Evolutionary conservation across 768 basidiomycete species (phyloP).

Genomic region (Tricholoma hemisulphureum): DNA sequence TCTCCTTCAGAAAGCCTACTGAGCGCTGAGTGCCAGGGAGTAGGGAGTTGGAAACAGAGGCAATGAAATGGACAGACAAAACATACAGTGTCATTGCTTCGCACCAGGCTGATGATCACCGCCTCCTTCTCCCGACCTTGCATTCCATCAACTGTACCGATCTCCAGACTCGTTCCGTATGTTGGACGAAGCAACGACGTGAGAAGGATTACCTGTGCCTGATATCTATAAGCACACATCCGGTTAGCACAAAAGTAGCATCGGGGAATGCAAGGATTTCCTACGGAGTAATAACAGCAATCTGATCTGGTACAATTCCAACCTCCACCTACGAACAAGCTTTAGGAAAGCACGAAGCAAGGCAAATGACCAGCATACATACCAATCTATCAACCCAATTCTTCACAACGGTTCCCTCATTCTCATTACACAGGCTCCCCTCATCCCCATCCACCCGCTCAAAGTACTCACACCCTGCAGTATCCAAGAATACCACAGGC

Average conservation of each 20-base stretch:
- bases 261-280: conserved; percentile 16
- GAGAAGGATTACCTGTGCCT: conserved; percentile 88
- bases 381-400: conserved; percentile 83
- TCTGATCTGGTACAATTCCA: conserved; percentile 66
- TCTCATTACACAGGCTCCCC: conserved; percentile 91
- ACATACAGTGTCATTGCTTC: conserved; percentile 81
- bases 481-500: conserved; percentile 92
- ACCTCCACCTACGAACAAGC: conserved; percentile 45
- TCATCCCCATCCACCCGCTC: conserved; percentile 84
- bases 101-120: conserved; percentile 86
- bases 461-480: conserved; percentile 90
- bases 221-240: conserved; percentile 55
- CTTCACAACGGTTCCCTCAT: conserved; percentile 85
- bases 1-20: conserved; percentile 93
- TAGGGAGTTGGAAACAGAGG: not conserved
- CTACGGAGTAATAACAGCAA: conserved; percentile 86
- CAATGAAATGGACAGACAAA: not conserved
- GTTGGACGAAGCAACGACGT: conserved; percentile 70
- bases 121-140: conserved; percentile 97
- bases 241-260: not conserved
- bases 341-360: not conserved
- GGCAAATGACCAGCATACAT: conserved; percentile 3
- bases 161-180: conserved; percentile 73
- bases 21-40: conserved; percentile 67
- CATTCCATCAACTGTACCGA: conserved; percentile 95